Percentiles rank a stretch among this genome's conserved stretches.
Conservation (phyloP, 768 basidiomycete genomes). For the Xanthoconium stramineum region DNA sequence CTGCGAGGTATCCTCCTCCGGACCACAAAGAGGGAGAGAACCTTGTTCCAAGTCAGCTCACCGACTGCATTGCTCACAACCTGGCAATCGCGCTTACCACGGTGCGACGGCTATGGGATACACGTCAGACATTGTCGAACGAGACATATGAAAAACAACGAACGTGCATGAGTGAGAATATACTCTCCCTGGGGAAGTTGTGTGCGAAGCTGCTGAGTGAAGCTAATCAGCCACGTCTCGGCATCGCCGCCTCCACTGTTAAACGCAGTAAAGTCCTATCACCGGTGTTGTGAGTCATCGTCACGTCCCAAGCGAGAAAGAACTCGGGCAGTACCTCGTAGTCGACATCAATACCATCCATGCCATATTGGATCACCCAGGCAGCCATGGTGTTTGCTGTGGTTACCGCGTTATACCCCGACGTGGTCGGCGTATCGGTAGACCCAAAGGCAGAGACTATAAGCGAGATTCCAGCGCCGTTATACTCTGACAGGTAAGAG, state of each 20-base stretch:
- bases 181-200: slow-evolving; percentile 32
- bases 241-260: slow-evolving; percentile 36
- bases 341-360: slow-evolving; percentile 54
- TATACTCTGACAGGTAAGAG: slow-evolving; percentile 45
- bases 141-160: slow-evolving; percentile 4
- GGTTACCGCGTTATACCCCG: slow-evolving; percentile 36
- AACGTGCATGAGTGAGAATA: slow-evolving; percentile 37
- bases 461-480: slow-evolving; percentile 51
- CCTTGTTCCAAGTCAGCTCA: slow-evolving; percentile 7
- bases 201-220: slow-evolving; percentile 32
- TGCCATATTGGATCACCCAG: slow-evolving; percentile 44
- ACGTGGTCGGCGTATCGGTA: slow-evolving; percentile 39
- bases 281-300: neutral
- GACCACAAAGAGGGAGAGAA: slow-evolving; percentile 20
- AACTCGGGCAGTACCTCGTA: slow-evolving; percentile 37
- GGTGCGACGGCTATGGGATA: slow-evolving; percentile 16
- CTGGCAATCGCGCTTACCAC: slow-evolving; percentile 13
- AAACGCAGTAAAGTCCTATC: slow-evolving; percentile 34
- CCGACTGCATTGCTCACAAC: neutral
- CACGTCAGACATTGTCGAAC: neutral
- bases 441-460: slow-evolving; percentile 56
- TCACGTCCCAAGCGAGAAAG: neutral
- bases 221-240: slow-evolving; percentile 34
- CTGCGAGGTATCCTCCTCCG: slow-evolving; percentile 38
- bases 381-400: slow-evolving; percentile 44